Evolutionary conservation across 2,329 filamentous ascomycete genomes (phyloP).

Genomic region (Botrytis deweyae): DNA sequence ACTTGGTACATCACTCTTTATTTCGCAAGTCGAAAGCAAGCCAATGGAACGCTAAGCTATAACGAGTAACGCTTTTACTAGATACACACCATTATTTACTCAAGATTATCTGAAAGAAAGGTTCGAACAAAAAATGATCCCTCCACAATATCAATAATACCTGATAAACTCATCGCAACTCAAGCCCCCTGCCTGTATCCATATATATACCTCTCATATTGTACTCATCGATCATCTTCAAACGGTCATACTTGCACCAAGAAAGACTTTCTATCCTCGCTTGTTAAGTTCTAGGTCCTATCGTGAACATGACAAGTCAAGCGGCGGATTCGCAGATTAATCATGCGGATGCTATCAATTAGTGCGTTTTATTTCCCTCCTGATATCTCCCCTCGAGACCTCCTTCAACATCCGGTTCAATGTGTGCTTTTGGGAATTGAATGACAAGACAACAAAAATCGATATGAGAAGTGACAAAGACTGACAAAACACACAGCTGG

Average conservation of each 20-base stretch:
- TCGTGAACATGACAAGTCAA: not conserved
- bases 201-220: not conserved
- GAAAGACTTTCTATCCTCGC: too few species aligned
- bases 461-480: not conserved
- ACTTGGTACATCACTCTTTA: not conserved
- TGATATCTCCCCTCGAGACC: not conserved
- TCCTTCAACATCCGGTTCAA: not conserved
- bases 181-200: too few species aligned
- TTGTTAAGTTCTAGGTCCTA: not conserved
- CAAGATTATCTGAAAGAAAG: not conserved
- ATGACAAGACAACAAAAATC: not conserved
- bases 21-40: not conserved
- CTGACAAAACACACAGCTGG: conserved; percentile 42
- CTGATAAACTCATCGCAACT: not conserved
- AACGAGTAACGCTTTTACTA: not conserved
- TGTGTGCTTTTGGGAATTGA: fast-evolving
- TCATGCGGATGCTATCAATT: conserved; percentile 17
- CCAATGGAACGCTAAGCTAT: not conserved
- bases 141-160: not conserved
- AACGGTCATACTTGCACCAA: too few species aligned
- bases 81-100: not conserved
- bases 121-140: not conserved
- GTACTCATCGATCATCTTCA: not conserved
- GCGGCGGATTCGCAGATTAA: conserved; percentile 17
- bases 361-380: conserved; percentile 2